Evolutionary conservation across 2,329 filamentous ascomycete species (phyloP).

Genomic region (Trichophyton mentagrophytes): DNA sequence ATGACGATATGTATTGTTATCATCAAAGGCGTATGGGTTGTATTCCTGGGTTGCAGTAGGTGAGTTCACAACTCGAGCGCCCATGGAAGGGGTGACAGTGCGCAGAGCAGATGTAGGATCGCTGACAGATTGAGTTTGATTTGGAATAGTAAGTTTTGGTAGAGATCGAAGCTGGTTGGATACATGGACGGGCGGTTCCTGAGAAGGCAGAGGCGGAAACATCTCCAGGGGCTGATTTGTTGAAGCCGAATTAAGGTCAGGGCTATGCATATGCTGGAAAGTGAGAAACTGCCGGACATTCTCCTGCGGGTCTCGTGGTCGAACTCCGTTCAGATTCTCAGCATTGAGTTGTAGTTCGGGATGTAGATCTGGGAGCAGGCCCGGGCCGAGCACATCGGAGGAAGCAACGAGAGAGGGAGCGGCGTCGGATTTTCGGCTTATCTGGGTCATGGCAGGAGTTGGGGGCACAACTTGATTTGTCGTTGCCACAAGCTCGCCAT

Average conservation of each 20-base stretch:
- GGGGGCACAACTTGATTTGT: slow-evolving; percentile 47
- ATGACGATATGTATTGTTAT: slow-evolving; percentile 42
- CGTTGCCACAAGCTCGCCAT: slow-evolving; percentile 48
- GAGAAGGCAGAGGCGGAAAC: slow-evolving; percentile 25
- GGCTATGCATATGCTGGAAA: slow-evolving; percentile 52
- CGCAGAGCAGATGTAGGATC: slow-evolving; percentile 19
- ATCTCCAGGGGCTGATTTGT: slow-evolving; percentile 42
- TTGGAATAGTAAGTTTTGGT: slow-evolving; percentile 46
- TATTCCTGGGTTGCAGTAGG: slow-evolving; percentile 40
- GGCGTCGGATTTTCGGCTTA: slow-evolving; percentile 54
- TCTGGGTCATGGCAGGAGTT: slow-evolving; percentile 42
- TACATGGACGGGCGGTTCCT: slow-evolving; percentile 27
- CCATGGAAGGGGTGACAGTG: slow-evolving; percentile 22
- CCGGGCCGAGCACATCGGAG: slow-evolving; percentile 73
- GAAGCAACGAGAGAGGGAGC: slow-evolving; percentile 78
- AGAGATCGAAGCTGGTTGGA: slow-evolving; percentile 39
- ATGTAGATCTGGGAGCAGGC: slow-evolving; percentile 47
- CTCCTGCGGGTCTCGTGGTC: slow-evolving; percentile 71
- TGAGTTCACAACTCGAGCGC: slow-evolving; percentile 12
- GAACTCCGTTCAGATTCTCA: slow-evolving; percentile 55
- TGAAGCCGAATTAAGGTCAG: slow-evolving; percentile 54
- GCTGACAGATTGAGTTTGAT: slow-evolving; percentile 19
- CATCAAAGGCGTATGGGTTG: slow-evolving; percentile 20
- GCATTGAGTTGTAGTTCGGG: slow-evolving; percentile 59
- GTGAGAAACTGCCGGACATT: slow-evolving; percentile 83